These are phyloP conservation scores for Myxozyma mucilagina DNA, from an alignment of 805 yeast genomes.

Conservation along the genomic window DNA sequence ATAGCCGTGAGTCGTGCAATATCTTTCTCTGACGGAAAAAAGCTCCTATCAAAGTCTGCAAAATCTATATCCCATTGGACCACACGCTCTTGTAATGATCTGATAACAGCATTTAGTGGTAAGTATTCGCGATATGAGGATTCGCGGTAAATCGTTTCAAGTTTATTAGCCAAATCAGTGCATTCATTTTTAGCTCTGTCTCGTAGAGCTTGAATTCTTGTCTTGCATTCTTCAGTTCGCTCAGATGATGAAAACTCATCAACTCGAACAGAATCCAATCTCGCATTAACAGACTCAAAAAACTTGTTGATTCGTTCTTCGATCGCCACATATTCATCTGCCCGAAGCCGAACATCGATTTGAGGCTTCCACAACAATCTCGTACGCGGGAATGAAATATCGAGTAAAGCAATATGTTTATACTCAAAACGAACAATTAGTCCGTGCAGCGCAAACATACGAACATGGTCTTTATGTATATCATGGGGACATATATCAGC, in stretches of 20 bases:
- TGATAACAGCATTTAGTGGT: conserved; percentile 64
- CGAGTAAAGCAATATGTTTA: conserved; percentile 71
- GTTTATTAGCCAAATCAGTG: conserved; percentile 45
- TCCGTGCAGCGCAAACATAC: conserved; percentile 81
- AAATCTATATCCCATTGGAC: conserved; percentile 87
- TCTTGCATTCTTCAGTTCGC: conserved; percentile 66
- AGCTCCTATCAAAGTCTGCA: conserved; percentile 71
- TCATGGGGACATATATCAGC: conserved; percentile 78
- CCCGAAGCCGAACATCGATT: conserved; percentile 65
- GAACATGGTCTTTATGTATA: conserved; percentile 74
- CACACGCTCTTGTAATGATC: conserved; percentile 76
- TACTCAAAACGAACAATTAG: conserved; percentile 78
- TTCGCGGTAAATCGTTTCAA: conserved; percentile 54
- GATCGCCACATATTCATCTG: conserved; percentile 59
- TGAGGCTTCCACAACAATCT: conserved; percentile 71
- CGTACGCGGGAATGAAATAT: conserved; percentile 73
- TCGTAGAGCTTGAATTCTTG: conserved; percentile 59
- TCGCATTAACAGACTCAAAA: conserved; percentile 67
- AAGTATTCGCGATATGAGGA: conserved; percentile 67
- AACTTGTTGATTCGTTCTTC: conserved; percentile 56
- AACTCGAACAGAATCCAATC: conserved; percentile 75
- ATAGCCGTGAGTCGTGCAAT: conserved; percentile 85
- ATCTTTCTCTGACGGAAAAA: conserved; percentile 89
- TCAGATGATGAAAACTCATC: conserved; percentile 68
- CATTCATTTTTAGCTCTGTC: conserved; percentile 55